Evolutionary conservation across 1,284 basidiomycete species (phyloP), one percentile per base, ranked within the genome.

Genomic region (Golubevia sp.): DNA sequence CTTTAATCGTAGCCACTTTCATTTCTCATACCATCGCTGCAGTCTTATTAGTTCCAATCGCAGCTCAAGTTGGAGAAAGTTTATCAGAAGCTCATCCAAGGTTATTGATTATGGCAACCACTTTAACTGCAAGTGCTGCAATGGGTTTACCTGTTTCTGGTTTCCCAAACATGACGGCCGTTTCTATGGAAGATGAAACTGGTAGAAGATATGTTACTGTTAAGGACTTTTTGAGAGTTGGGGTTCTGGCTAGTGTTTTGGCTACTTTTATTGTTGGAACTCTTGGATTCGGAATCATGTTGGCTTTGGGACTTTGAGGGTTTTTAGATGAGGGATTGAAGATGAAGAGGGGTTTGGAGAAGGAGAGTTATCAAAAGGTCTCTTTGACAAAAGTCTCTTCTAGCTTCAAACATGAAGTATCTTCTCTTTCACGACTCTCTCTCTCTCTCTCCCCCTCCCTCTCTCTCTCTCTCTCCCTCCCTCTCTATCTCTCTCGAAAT

Each of bases 131-230:
- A 76, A 95, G 93, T 27, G 88, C 93, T 2, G 97, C 96, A 0
- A 99, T 99, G 96, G 97, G 95, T 4, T 91, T 99, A 87, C 95
- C 95, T 2, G 94, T 98, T 38, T 94, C 92, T 64, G 96, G 96
- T 4, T 98, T 99, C 87, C 96, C 95, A 0, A 97, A 97, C 63
- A 78, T 74, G 57, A 84, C 82, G 34, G 83, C 81, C 1, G 79
- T 94, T 23, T 93, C 92, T 3, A 92, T 97, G 85, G 96, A 97
- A 81, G 93, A 98, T 83, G 94, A 97, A 82, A 88, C 98, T 59
- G 96, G 96, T 1, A 90, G 94, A 73, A 85, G 92, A 30, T 86
- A 85, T 59, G 73, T 85, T 15, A 60, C 55, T 1, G 81, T 83
- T 11, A 75, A 75, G 59, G 94, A 97, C 84, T 98, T 98, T 86